Conservation (phyloP, 495 filamentous ascomycete species). For the Aspergillus affinis region DNA sequence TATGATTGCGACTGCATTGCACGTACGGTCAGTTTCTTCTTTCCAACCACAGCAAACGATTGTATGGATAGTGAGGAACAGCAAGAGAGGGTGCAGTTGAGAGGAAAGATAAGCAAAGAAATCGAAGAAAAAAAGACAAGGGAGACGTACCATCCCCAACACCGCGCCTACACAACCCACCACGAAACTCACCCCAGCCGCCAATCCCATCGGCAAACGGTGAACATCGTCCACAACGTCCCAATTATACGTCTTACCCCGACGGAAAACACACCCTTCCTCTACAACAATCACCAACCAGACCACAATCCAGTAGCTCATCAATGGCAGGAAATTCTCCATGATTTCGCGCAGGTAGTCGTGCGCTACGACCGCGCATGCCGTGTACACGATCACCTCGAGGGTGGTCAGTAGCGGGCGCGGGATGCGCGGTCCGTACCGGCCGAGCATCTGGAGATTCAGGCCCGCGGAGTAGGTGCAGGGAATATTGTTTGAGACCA, state of each 20-base stretch:
- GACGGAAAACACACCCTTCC: slow-evolving; percentile 53
- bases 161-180: slow-evolving; percentile 64
- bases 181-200: slow-evolving; percentile 56
- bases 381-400: slow-evolving; percentile 52
- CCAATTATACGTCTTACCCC: slow-evolving; percentile 54
- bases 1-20: slow-evolving; percentile 9
- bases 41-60: neutral
- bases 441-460: slow-evolving; percentile 60
- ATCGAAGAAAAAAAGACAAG: slow-evolving; percentile 48
- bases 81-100: no score
- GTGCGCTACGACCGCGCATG: slow-evolving; percentile 54
- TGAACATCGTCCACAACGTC: slow-evolving; percentile 50
- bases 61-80: neutral
- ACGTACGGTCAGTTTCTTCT: neutral
- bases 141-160: slow-evolving; percentile 61
- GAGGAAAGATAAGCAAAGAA: slow-evolving; percentile 42
- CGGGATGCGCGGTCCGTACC: slow-evolving; percentile 43
- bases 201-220: slow-evolving; percentile 56
- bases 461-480: slow-evolving; percentile 62
- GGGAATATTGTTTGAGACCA: slow-evolving; percentile 64
- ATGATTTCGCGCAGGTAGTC: slow-evolving; percentile 55
- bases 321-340: slow-evolving; percentile 57
- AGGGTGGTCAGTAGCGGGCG: slow-evolving; percentile 51
- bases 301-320: slow-evolving; percentile 60
- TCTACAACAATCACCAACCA: slow-evolving; percentile 53